Conservation (phyloP, 768 basidiomycete genomes). For the Suillus luteus region DNA sequence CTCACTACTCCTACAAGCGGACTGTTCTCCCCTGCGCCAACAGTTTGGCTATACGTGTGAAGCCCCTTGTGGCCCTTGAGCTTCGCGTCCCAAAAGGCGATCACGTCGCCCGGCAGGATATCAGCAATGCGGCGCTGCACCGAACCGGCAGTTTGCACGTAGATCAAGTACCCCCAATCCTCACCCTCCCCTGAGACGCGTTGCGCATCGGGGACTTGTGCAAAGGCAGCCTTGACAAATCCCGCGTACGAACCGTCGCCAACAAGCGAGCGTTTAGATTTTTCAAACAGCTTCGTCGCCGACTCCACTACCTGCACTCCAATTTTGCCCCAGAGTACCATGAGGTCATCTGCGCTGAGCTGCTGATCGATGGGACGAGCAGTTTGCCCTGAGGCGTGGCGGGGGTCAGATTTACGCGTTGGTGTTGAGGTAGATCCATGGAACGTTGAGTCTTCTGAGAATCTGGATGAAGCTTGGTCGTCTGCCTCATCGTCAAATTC, state of each 20-base stretch:
- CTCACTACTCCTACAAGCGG: constrained; percentile 73
- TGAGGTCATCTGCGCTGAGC: constrained; percentile 64
- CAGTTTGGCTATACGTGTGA: constrained; percentile 65
- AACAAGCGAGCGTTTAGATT: constrained; percentile 74
- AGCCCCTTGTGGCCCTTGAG: constrained; percentile 82
- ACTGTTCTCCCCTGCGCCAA: constrained; percentile 49
- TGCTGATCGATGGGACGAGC: constrained; percentile 35
- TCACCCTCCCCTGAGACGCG: constrained; percentile 32
- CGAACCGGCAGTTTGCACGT: constrained; percentile 62
- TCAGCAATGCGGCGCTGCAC: constrained; percentile 79
- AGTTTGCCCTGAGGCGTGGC: constrained; percentile 14
- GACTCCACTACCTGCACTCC: constrained; percentile 75
- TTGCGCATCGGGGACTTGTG: constrained; percentile 64
- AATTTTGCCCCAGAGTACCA: constrained; percentile 67
- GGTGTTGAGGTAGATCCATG: constrained; percentile 31
- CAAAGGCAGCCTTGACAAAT: constrained; percentile 69
- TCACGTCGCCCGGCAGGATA: constrained; percentile 84
- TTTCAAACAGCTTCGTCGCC: constrained; percentile 67
- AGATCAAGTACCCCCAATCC: constrained; percentile 74
- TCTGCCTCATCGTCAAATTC: constrained; percentile 59
- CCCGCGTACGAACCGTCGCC: constrained; percentile 86
- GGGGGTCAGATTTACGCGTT: constrained; percentile 18
- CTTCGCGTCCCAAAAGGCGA: constrained; percentile 72
- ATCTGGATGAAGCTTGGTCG: constrained; percentile 54
- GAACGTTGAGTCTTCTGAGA: constrained; percentile 59